Evolutionary conservation across 1,284 basidiomycete species (phyloP), one percentile per base, ranked within the genome.

Genomic region (Hemileia vastatrix): DNA sequence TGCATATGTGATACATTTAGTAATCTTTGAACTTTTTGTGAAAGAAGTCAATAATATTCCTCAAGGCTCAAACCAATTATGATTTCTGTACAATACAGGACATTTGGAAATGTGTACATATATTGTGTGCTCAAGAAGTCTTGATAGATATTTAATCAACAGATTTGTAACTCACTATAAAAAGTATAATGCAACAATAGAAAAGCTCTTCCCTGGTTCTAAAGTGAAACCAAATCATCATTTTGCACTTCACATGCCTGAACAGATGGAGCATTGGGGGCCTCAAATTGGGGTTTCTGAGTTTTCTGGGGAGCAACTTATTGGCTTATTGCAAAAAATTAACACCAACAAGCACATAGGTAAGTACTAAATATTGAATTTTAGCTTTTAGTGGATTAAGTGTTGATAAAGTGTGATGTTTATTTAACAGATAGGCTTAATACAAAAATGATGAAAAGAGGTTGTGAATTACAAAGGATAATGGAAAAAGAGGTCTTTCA

Each of bases 291-390:
- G 21, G 0, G 50, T 52, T 3, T 32, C 57, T 4, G 49, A 60
- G 23, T 52, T 60, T 33, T 19, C 33, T 18, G 57, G 57, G 2
- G 50, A 60, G 31, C 21, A 43, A 11, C 31, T 60, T 6, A 53
- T 60, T 21, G 57, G 57, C 11, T 33, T 53, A n/a, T 60, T 60
- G 19, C 57, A 60, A 18, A 60, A 53, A 27, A 60, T 60, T 13
- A 52, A 52, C 4, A 60, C 57, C 11, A 60, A 60, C 31, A 18
- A 50, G 9, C 21, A 32, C 13, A 50, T 60, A 44, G 49, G 50
- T 60, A 11, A 53, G 57, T 60, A 2, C 6, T 11, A 21, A 6
- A 11, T 49, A 15, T n/a, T n/a, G n/a, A n/a, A n/a, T n/a, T n/a
- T n/a, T n/a, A n/a, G n/a, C n/a, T n/a, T n/a, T n/a, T n/a, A n/a